Conservation (phyloP, 208 protist genomes). For the Trypanosoma cruzi region DNA sequence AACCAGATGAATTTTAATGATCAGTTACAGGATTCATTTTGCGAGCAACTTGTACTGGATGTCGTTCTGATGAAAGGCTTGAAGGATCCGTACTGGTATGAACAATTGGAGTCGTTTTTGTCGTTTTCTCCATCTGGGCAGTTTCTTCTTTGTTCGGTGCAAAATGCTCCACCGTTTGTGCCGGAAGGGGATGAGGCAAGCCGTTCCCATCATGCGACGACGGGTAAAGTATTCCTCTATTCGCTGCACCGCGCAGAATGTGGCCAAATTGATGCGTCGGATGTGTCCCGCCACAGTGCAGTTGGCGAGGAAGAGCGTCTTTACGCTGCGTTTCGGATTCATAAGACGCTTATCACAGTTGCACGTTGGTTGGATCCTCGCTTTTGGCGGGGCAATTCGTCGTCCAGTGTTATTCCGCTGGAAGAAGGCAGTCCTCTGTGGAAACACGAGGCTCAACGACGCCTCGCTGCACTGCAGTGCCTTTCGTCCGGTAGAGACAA, state of each 20-base stretch:
- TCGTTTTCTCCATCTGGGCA: conserved; percentile 61
- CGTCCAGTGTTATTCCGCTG: conserved; percentile 23
- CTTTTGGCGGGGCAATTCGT: conserved; percentile 43
- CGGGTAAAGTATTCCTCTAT: conserved; percentile 62
- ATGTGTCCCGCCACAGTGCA: neutral
- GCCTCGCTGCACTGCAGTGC: conserved; percentile 67
- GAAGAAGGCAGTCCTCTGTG: conserved; percentile 36
- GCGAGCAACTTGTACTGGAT: conserved; percentile 54
- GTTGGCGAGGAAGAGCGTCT: conserved; percentile 18
- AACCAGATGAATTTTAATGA: neutral
- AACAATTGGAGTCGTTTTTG: conserved; percentile 44
- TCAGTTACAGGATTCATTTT: conserved; percentile 26
- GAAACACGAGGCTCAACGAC: conserved; percentile 40
- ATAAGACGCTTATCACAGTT: conserved; percentile 36
- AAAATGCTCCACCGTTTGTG: conserved; percentile 37
- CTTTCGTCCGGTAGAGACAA: conserved; percentile 52
- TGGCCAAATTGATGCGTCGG: neutral
- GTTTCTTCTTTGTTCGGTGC: conserved; percentile 66
- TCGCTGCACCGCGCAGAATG: conserved; percentile 53
- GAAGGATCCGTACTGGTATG: conserved; percentile 62
- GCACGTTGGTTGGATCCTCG: conserved; percentile 72
- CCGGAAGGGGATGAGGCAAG: conserved; percentile 16
- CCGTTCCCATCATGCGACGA: conserved; percentile 8
- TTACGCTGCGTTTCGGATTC: conserved; percentile 44
- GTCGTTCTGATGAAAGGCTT: conserved; percentile 31